phyloP scores from a whole-genome alignment of 805 yeast genomes.

The Ogataea pini region DNA sequence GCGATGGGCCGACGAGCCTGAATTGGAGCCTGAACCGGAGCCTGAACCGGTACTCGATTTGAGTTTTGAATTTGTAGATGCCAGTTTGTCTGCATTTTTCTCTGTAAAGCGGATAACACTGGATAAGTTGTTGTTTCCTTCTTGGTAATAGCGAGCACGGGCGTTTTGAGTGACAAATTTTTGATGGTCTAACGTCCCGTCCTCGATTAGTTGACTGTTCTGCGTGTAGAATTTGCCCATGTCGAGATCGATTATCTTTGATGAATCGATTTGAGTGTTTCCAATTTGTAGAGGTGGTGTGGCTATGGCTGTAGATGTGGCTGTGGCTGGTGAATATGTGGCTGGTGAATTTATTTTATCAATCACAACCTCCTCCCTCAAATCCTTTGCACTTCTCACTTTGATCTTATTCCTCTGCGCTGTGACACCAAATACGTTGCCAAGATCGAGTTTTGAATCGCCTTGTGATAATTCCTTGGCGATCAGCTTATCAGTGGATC shows the following conservation, averaged over 20 bases:
- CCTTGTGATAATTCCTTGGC: not conserved
- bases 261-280: conserved; percentile 15
- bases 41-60: too few relatives aligned
- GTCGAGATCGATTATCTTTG: conserved; percentile 37
- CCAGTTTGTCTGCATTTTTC: conserved; percentile 28
- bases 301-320: not conserved
- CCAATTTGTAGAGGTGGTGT: not conserved
- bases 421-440: conserved; percentile 10
- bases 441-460: conserved; percentile 4
- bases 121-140: conserved; percentile 36
- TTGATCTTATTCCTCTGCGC: not conserved
- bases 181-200: conserved; percentile 36
- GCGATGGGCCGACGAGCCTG: conserved; percentile 5
- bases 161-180: conserved; percentile 21
- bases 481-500: conserved; percentile 1
- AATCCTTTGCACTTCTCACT: not conserved
- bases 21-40: too few relatives aligned
- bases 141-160: conserved; percentile 28
- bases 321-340: conserved; percentile 1
- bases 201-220: conserved; percentile 33
- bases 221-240: conserved; percentile 40
- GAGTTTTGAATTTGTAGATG: too few relatives aligned
- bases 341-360: not conserved
- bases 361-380: not conserved
- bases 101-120: conserved; percentile 34